Evolutionary conservation across 371 early-diverging fungal genomes (phyloP), one percentile per base, ranked within the genome.

Genomic region (Haplosporangium sp.): DNA sequence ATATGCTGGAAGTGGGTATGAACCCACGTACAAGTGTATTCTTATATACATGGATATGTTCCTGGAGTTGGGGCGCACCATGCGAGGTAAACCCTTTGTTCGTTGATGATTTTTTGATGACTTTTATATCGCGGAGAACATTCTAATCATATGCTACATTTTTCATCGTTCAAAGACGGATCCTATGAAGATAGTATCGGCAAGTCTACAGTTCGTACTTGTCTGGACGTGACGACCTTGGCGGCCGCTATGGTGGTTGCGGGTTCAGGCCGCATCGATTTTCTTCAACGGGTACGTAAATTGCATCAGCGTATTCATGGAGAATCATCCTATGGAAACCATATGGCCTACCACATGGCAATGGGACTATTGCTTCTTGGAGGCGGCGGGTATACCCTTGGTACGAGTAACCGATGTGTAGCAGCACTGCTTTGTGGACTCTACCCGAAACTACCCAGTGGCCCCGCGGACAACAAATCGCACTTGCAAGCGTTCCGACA

Each of bases 401-500:
- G 88, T 13, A 89, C 87, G 2, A 84, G 87, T 9, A 86, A 92
- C 55, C 82, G 85, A 60, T 87, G 92, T 3, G 88, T 93, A 40
- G 95, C 94, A 1, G 88, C 86, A 0, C 81, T 97, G 6, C 62
- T 94, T 5, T 88, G 91, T 52, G 84, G 94, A 0, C 84, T 95
- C 12, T 96, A 90, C 71, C 96, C 96, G 12, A 85, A 90, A n/a
- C 93, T 88, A 36, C 94, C 95, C 0, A 82, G 73, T n/a, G 71
- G 80, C 4, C 82, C 88, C 0, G 73, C 71, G 10, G 95, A 95
- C 74, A 95, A 96, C 67, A 80, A 86, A 38, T 86, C 87, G 21
- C 95, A 96, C 73, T 62, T 94, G 43, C 96, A 96, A 73, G 90
- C 90, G 0, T 90, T 95, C 76, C 83, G 98, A 23, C 96, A 96